Evolutionary conservation across 2,329 filamentous ascomycete species (phyloP).

Genomic region (Alternaria postmessia): DNA sequence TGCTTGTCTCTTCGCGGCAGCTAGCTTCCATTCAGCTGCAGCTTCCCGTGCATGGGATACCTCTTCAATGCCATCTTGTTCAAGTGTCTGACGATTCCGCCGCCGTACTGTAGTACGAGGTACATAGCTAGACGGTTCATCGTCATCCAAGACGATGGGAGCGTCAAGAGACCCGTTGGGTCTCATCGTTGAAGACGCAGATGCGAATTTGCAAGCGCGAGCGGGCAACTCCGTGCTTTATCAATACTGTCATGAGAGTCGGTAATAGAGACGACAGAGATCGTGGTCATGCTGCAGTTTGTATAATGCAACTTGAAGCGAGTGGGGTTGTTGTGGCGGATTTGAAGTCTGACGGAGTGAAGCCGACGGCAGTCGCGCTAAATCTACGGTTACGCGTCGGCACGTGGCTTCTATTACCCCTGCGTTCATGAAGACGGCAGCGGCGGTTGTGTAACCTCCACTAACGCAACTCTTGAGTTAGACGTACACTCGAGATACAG

Average conservation of each 20-base stretch:
- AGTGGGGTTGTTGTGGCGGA: neutral
- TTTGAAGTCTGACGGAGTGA: neutral
- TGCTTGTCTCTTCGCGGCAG: slow-evolving; percentile 2
- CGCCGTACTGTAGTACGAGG: neutral
- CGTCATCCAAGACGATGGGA: slow-evolving; percentile 11
- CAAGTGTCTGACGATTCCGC: slow-evolving; percentile 7
- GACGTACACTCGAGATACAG: neutral
- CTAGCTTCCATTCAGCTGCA: slow-evolving; percentile 8
- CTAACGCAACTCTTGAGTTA: neutral
- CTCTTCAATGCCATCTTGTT: slow-evolving; percentile 13
- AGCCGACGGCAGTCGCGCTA: slow-evolving; percentile 6
- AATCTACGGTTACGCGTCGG: slow-evolving; percentile 10
- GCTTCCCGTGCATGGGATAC: slow-evolving; percentile 5
- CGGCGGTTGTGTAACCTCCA: neutral
- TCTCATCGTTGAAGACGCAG: slow-evolving; percentile 3
- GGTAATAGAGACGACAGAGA: neutral
- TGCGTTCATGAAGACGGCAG: slow-evolving; percentile 2
- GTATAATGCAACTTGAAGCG: neutral
- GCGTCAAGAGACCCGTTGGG: slow-evolving; percentile 10
- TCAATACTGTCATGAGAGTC: slow-evolving; percentile 3
- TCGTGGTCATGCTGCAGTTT: neutral
- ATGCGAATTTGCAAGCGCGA: neutral
- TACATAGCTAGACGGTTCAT: neutral
- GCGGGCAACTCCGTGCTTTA: neutral
- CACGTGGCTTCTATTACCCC: slow-evolving; percentile 13